A percentile compares a stretch with the other conserved stretches of the same genome.
These are phyloP conservation scores for Lepidium didymum DNA, from an alignment of 345 rosid species.

Conservation along the genomic window DNA sequence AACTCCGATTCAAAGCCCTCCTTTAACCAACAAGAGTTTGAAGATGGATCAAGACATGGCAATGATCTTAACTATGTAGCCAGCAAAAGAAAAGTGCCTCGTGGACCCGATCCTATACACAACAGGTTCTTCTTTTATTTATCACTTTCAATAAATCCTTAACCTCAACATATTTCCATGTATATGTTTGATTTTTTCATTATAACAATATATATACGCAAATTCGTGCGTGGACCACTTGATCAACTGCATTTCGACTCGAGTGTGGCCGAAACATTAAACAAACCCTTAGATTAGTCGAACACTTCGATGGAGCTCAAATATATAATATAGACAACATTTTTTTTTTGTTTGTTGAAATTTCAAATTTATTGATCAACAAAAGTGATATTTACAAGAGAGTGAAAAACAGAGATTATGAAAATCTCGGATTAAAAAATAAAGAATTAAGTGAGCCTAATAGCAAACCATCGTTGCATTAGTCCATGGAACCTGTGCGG, in stretches of 20 bases:
- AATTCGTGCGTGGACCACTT: background rate
- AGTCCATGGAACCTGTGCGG: no score
- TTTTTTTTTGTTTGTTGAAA: no score
- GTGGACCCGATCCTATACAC: slow-evolving; percentile 96
- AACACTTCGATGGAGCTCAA: no score
- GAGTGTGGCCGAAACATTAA: no score
- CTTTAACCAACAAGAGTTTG: slow-evolving; percentile 2
- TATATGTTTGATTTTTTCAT: background rate
- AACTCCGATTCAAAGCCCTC: background rate
- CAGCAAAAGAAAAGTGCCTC: slow-evolving; percentile 83
- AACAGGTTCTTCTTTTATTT: slow-evolving; percentile 52
- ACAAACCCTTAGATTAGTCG: background rate
- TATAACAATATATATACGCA: background rate
- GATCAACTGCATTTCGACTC: no score
- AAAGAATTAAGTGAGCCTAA: no score
- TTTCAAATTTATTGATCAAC: no score
- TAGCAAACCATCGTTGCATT: no score
- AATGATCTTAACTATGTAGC: slow-evolving; percentile 54
- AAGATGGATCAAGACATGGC: slow-evolving; percentile 13
- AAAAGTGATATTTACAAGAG: no score
- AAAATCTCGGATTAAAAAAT: no score
- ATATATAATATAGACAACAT: no score
- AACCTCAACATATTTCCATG: background rate
- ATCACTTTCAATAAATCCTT: background rate
- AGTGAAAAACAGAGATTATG: no score